Conservation (phyloP, 331 rosid genomes). For the Acacia concinna region DNA sequence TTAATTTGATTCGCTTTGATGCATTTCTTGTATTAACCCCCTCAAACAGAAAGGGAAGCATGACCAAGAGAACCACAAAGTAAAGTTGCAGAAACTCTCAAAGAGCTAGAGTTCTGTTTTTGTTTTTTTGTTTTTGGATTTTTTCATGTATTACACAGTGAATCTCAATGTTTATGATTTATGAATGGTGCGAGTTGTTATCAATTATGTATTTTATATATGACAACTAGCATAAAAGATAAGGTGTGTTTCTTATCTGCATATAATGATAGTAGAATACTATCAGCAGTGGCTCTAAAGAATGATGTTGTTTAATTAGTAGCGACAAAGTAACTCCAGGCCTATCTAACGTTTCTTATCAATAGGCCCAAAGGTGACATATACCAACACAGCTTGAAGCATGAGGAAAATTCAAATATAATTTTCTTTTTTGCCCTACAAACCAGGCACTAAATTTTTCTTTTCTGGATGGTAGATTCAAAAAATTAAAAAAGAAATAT, state of each 20-base stretch:
- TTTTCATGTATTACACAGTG: not conserved
- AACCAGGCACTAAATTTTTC: not conserved
- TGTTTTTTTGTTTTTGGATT: not conserved
- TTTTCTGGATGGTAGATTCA: not conserved
- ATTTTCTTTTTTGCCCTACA: slow-evolving; percentile 3
- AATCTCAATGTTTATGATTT: not conserved
- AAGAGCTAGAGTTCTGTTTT: not conserved
- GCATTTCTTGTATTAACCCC: not conserved
- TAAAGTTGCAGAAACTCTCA: not conserved
- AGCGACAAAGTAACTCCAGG: not conserved
- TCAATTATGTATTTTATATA: not conserved
- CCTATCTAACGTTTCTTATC: not conserved
- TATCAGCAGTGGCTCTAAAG: not conserved
- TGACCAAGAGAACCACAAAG: not conserved
- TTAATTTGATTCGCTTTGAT: not conserved
- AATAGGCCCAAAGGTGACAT: not conserved
- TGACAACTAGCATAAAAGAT: not conserved
- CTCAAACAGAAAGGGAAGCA: not conserved
- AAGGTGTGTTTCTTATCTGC: not conserved
- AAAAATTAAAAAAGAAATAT: not conserved
- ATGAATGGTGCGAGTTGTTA: not conserved
- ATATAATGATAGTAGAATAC: not conserved
- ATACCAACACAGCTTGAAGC: slow-evolving; percentile 4
- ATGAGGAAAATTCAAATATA: not conserved
- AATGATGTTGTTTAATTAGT: not conserved